These are phyloP conservation scores for Bacterosira constricta DNA, from an alignment of 108 stramenopile species.

Conservation along the genomic window DNA sequence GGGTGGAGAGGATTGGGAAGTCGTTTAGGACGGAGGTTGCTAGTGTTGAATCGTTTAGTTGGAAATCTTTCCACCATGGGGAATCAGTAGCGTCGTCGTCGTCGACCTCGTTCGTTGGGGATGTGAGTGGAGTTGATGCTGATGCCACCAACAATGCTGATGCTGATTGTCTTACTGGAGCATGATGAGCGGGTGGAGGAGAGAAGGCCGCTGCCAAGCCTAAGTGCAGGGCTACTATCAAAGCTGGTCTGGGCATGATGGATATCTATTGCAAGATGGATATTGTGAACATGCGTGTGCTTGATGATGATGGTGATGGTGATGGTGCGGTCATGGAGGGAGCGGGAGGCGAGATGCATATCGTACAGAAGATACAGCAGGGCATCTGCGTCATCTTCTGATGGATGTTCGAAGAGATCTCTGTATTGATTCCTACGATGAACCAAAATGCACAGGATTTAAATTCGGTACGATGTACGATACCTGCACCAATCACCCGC, in stretches of 20 bases:
- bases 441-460: too few relatives aligned
- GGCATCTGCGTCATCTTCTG: too few relatives aligned
- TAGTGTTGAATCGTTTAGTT: slow-evolving; percentile 35
- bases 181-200: neutral
- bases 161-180: neutral
- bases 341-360: slow-evolving; percentile 93
- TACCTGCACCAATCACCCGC: too few relatives aligned
- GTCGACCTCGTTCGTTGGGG: neutral
- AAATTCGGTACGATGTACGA: too few relatives aligned
- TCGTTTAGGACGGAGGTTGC: slow-evolving; percentile 40
- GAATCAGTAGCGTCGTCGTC: slow-evolving; percentile 3
- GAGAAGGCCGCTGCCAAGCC: neutral
- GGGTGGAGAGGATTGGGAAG: slow-evolving; percentile 46
- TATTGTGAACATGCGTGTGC: neutral
- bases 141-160: neutral
- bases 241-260: too few relatives aligned
- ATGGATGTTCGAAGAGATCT: too few relatives aligned
- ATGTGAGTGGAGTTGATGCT: neutral
- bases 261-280: too few relatives aligned
- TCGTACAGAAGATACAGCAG: too few relatives aligned
- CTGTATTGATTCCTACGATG: too few relatives aligned
- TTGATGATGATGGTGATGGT: neutral
- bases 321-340: too few relatives aligned
- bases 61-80: slow-evolving; percentile 48
- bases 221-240: neutral